These are phyloP conservation scores for Dimargaris xerosporica DNA, from an alignment of 192 early-diverging fungal species.

Conservation along the genomic window DNA sequence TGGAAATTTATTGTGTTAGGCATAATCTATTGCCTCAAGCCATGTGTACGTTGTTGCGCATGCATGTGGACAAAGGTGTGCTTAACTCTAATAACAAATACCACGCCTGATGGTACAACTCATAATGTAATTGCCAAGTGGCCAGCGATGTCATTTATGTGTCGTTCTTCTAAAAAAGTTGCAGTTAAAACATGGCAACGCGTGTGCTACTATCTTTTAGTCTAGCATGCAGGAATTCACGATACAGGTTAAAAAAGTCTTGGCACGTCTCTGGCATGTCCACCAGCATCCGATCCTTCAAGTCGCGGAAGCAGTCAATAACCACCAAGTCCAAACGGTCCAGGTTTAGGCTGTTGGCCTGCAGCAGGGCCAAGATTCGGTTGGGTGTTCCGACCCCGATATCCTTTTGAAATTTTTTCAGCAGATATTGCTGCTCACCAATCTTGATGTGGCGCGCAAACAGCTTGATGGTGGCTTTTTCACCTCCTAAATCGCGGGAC, in stretches of 20 bases:
- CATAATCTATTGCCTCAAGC: neutral
- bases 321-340: conserved; percentile 23
- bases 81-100: neutral
- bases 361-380: conserved; percentile 21
- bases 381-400: conserved; percentile 29
- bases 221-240: conserved; percentile 12
- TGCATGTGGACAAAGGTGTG: neutral
- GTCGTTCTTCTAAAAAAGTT: neutral
- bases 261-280: conserved; percentile 28
- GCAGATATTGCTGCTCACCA: conserved; percentile 16
- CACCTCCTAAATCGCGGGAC: conserved; percentile 14
- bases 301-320: conserved; percentile 29
- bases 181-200: neutral
- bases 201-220: neutral
- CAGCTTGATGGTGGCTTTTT: conserved; percentile 21
- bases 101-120: neutral
- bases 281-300: conserved; percentile 28
- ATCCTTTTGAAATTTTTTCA: conserved; percentile 15
- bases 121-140: neutral
- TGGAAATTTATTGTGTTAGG: neutral
- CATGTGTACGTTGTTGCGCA: neutral
- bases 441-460: conserved; percentile 30
- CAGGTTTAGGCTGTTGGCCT: conserved; percentile 18
- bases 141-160: neutral
- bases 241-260: conserved; percentile 28